These are phyloP conservation scores for Candida sanyaensis DNA, from an alignment of 1,139 yeast genomes.

Conservation along the genomic window DNA sequence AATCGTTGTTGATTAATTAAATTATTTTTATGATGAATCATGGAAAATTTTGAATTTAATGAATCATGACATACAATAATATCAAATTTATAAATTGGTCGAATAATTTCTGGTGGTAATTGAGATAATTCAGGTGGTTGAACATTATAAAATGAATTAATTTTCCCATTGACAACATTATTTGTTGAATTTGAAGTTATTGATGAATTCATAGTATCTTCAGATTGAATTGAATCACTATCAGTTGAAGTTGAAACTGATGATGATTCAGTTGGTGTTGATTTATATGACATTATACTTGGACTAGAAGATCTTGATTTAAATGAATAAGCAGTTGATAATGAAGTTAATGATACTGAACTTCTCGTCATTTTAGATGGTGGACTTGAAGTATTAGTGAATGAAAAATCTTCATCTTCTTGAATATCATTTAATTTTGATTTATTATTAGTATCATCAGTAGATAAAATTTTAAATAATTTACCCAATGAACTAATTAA, in stretches of 20 bases:
- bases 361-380: slow-evolving; percentile 19
- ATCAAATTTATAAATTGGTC: slow-evolving; percentile 52
- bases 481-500: slow-evolving; percentile 40
- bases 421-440: slow-evolving; percentile 2
- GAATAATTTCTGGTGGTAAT: slow-evolving; percentile 47
- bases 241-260: slow-evolving; percentile 33
- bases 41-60: slow-evolving; percentile 33
- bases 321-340: slow-evolving; percentile 34
- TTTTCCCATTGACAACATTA: not conserved
- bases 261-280: slow-evolving; percentile 42
- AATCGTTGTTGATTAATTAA: slow-evolving; percentile 4
- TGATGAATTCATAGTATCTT: slow-evolving; percentile 11
- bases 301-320: slow-evolving; percentile 48
- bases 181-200: not conserved
- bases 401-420: slow-evolving; percentile 5
- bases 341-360: slow-evolving; percentile 42
- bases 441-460: slow-evolving; percentile 20
- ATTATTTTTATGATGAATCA: slow-evolving; percentile 18
- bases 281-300: slow-evolving; percentile 42
- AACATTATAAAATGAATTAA: slow-evolving; percentile 13
- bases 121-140: slow-evolving; percentile 49
- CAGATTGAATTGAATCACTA: slow-evolving; percentile 21
- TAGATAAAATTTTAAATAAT: slow-evolving; percentile 36
- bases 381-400: not conserved
- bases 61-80: slow-evolving; percentile 46